Conservation (phyloP, 1,284 basidiomycete species). For the Macrocystidia cucumis region DNA sequence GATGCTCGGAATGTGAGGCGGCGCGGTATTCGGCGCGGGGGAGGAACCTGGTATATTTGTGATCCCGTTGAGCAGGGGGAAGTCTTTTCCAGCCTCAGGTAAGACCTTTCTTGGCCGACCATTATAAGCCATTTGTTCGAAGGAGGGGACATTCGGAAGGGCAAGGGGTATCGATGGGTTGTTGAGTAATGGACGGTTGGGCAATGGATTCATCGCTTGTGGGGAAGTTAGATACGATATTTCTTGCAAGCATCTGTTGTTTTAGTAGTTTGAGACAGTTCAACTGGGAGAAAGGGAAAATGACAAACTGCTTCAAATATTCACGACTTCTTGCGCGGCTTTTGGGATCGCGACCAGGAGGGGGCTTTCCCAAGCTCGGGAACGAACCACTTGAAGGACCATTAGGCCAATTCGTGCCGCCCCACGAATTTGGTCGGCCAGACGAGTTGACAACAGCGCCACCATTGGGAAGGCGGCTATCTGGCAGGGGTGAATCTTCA, state of each 20-base stretch:
- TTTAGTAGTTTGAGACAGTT: conserved; percentile 4
- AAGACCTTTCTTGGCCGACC: conserved; percentile 72
- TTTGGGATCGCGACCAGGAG: conserved; percentile 83
- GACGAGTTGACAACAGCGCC: conserved; percentile 27
- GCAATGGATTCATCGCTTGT: conserved; percentile 94
- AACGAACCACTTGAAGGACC: conserved; percentile 31
- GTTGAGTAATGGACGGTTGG: conserved; percentile 72
- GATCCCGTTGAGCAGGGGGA: conserved; percentile 57
- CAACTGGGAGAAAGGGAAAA: conserved; percentile 3
- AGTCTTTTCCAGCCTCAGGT: conserved; percentile 70
- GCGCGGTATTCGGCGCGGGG: conserved; percentile 35
- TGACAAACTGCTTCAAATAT: conserved; percentile 89
- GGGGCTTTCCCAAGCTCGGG: conserved; percentile 59
- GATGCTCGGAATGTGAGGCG: conserved; percentile 31
- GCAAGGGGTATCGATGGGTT: conserved; percentile 57
- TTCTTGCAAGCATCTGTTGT: conserved; percentile 85
- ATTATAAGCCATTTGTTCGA: conserved; percentile 66
- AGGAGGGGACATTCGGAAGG: conserved; percentile 63
- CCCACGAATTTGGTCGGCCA: conserved; percentile 50
- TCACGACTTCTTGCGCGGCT: conserved; percentile 91
- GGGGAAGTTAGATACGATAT: conserved; percentile 96
- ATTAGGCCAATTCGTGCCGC: conserved; percentile 38
- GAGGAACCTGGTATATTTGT: conserved; percentile 41
- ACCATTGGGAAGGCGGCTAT: conserved; percentile 57
- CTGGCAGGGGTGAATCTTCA: conserved; percentile 71